Evolutionary conservation across 2,329 filamentous ascomycete genomes (phyloP).

Genomic region (Epichloe sylvatica): DNA sequence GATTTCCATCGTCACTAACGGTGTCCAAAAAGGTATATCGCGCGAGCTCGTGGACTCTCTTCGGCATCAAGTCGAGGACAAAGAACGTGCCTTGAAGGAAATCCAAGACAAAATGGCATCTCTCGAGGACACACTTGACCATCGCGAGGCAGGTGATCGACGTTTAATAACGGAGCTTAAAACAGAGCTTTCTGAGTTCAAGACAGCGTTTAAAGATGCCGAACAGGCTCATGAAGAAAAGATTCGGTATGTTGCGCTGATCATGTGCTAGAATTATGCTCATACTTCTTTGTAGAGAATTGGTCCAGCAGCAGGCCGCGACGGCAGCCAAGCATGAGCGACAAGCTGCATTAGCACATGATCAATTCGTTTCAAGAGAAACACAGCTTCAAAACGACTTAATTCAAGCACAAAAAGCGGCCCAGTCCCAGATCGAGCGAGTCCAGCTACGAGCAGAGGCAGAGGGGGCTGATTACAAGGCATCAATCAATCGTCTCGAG

Average conservation of each 20-base stretch:
- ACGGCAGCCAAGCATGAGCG: slow-evolving; percentile 13
- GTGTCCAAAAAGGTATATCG: slow-evolving; percentile 75
- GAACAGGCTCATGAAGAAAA: slow-evolving; percentile 28
- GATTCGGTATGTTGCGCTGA: slow-evolving; percentile 29
- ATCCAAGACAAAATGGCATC: slow-evolving; percentile 31
- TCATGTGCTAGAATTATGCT: background rate
- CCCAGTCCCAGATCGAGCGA: slow-evolving; percentile 36
- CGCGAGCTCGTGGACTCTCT: slow-evolving; percentile 81
- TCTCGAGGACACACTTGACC: slow-evolving; percentile 44
- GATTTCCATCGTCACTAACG: slow-evolving; percentile 64
- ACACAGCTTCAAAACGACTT: slow-evolving; percentile 22
- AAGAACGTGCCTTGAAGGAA: slow-evolving; percentile 39
- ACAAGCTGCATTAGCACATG: slow-evolving; percentile 8
- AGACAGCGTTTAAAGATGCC: slow-evolving; percentile 15
- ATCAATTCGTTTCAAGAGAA: slow-evolving; percentile 11
- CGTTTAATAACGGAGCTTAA: slow-evolving; percentile 44
- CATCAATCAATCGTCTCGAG: slow-evolving; percentile 46
- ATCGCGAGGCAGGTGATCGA: slow-evolving; percentile 60
- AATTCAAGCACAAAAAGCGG: slow-evolving; percentile 32
- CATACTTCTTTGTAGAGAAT: background rate
- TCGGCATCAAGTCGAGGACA: slow-evolving; percentile 62
- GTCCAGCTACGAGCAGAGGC: slow-evolving; percentile 38
- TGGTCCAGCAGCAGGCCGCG: slow-evolving; percentile 14
- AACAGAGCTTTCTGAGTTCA: slow-evolving; percentile 15
- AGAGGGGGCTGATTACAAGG: slow-evolving; percentile 50